phyloP scores from a whole-genome alignment of 2,329 filamentous ascomycete species.

The Iodosphaeria phyllophila region DNA sequence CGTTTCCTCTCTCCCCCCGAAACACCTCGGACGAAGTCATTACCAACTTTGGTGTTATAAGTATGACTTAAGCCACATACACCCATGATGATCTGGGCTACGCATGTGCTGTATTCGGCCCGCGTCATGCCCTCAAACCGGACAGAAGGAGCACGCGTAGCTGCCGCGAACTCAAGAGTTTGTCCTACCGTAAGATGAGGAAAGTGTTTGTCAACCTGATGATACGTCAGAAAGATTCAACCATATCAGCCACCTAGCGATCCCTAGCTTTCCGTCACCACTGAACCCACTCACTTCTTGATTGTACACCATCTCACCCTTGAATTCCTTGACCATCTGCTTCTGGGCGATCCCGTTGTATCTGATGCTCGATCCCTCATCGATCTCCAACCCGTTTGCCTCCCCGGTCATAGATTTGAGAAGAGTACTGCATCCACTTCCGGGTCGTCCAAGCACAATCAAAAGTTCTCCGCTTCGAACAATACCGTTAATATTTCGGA shows the following conservation, averaged over 20 bases:
- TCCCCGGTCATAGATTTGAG: conserved; percentile 25
- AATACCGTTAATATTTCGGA: conserved; percentile 44
- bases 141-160: conserved; percentile 47
- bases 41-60: conserved; percentile 54
- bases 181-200: conserved; percentile 57
- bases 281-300: conserved; percentile 2
- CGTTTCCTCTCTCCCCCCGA: conserved; percentile 59
- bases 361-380: conserved; percentile 24
- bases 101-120: conserved; percentile 38
- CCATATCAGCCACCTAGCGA: no score
- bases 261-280: no score
- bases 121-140: conserved; percentile 43
- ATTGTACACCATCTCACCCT: conserved; percentile 27
- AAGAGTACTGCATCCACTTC: conserved; percentile 29
- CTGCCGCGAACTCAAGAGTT: conserved; percentile 55
- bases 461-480: conserved; percentile 37
- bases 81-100: conserved; percentile 49
- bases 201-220: conserved; percentile 27
- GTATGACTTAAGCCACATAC: conserved; percentile 57
- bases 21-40: conserved; percentile 54
- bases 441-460: conserved; percentile 27
- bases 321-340: conserved; percentile 38
- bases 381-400: conserved; percentile 4
- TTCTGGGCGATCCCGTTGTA: conserved; percentile 41
- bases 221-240: not conserved